Base-by-base conservation (phyloP, 2,329 filamentous ascomycete species). In the Pseudogymnoascus sp. region DNA sequence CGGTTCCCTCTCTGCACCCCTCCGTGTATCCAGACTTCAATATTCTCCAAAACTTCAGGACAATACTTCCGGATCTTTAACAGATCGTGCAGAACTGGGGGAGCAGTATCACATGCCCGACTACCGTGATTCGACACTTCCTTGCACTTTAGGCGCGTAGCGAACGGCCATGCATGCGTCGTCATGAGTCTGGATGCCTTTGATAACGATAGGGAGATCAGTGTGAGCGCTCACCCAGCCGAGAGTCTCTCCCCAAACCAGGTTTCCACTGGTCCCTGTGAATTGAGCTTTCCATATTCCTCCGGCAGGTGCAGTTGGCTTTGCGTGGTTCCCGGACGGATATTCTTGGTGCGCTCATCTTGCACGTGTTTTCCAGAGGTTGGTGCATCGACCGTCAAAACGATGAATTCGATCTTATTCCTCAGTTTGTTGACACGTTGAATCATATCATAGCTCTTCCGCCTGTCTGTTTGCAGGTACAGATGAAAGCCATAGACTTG, bases 81-180 rank as follows among this genome's bases (percentile, higher is more conserved):
- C 4, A 89, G 70, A 0, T 84, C 79, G 31, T 88, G 71, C 29
- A 89, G 77, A 0, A 82, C 79, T 0, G 86, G 76, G 2, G 82
- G 79, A 0, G 79, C 76, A 68, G 70, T 83, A 64, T 83, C 80
- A 1, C 80, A 70, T 60, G 75, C 79, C 42, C 88, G 73, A 0
- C 88, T 88, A 1, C 88, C 88, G 71, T 91, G 88, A 68, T 91
- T 91, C 11, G 80, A 83, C 1, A 91, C 91, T 88, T 0, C 84
- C 88, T 44, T 23, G 40, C 10, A 23, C 40, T 44, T 44, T 5
- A 23, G 42, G 42, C 0, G 85, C 87, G 10, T 79, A 70, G 61
- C 87, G 80, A 37, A 86, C 79, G 2, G 84, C 85, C 67, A 77
- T 79, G 61, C 79, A 76, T 15, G 88, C 88, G 72, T 91, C 88